Evolutionary conservation across 2,329 filamentous ascomycete genomes (phyloP).

Genomic region (Aspergillus ustus): DNA sequence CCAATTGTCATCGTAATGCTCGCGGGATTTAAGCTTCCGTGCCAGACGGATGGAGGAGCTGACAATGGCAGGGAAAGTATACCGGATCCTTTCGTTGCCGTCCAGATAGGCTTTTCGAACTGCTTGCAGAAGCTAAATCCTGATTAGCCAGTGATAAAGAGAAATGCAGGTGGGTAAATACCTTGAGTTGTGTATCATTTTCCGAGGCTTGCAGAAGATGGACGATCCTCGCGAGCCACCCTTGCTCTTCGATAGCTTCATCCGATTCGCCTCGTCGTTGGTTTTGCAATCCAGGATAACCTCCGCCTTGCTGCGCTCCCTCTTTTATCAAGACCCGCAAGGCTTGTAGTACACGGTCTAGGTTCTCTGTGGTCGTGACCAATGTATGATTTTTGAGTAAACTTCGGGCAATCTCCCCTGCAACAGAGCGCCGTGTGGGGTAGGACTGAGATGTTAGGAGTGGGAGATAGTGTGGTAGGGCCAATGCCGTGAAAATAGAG

Average conservation of each 20-base stretch:
- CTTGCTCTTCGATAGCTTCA: slow-evolving; percentile 97
- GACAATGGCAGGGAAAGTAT: slow-evolving; percentile 89
- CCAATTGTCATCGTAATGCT: slow-evolving; percentile 83
- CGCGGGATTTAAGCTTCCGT: slow-evolving; percentile 82
- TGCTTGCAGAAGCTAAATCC: slow-evolving; percentile 73
- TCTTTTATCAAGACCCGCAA: slow-evolving; percentile 92
- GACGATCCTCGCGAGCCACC: slow-evolving; percentile 90
- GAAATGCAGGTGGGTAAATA: slow-evolving; percentile 29
- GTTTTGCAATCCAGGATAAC: slow-evolving; percentile 76
- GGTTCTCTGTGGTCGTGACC: slow-evolving; percentile 76
- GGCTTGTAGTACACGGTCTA: slow-evolving; percentile 87
- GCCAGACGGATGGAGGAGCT: slow-evolving; percentile 90
- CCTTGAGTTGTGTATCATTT: slow-evolving; percentile 91
- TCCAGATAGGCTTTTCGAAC: slow-evolving; percentile 84
- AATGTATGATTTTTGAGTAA: slow-evolving; percentile 81
- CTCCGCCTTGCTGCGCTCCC: slow-evolving; percentile 79
- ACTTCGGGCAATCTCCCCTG: slow-evolving; percentile 81
- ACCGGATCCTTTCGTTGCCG: slow-evolving; percentile 93
- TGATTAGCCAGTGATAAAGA: slow-evolving; percentile 25
- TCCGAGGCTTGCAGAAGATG: slow-evolving; percentile 82
- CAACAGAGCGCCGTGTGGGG: slow-evolving; percentile 85
- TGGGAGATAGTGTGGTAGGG: slow-evolving; percentile 88
- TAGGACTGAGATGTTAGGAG: slow-evolving; percentile 92
- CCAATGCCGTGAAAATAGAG: slow-evolving; percentile 94
- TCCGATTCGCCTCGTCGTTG: slow-evolving; percentile 87